Evolutionary conservation across 306 rosid genomes (phyloP).

Genomic region (Acacia confusa): DNA sequence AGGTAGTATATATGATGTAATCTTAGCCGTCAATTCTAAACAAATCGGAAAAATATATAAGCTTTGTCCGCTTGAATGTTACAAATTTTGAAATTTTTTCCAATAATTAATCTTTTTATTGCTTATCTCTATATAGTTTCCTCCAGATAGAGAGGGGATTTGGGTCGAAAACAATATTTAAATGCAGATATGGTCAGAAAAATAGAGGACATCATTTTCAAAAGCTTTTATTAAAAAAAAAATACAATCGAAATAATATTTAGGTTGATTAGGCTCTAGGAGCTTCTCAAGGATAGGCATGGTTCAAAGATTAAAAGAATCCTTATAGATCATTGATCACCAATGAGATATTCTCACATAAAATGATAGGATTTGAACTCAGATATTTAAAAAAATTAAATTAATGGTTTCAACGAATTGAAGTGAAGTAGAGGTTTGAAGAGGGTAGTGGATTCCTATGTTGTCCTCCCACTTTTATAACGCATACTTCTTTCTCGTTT

Average conservation of each 20-base stretch:
- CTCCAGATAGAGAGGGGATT: no score
- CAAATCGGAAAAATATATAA: no score
- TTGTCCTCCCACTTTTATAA: slow-evolving; percentile 45
- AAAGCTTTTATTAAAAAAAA: background rate
- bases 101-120: no score
- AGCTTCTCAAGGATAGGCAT: background rate
- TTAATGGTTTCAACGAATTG: background rate
- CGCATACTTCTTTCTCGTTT: slow-evolving; percentile 26
- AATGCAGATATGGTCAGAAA: no score
- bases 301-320: background rate
- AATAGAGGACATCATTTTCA: background rate
- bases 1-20: no score
- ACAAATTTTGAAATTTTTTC: no score
- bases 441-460: slow-evolving; percentile 35
- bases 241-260: no score
- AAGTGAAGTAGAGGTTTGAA: background rate
- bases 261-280: background rate
- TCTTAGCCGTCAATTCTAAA: no score
- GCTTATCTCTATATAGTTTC: no score
- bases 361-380: background rate
- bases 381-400: background rate
- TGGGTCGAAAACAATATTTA: no score
- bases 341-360: background rate
- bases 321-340: background rate
- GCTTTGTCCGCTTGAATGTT: no score